Conservation (phyloP, 441 rosid genomes). For the Biscutella laevigata region DNA sequence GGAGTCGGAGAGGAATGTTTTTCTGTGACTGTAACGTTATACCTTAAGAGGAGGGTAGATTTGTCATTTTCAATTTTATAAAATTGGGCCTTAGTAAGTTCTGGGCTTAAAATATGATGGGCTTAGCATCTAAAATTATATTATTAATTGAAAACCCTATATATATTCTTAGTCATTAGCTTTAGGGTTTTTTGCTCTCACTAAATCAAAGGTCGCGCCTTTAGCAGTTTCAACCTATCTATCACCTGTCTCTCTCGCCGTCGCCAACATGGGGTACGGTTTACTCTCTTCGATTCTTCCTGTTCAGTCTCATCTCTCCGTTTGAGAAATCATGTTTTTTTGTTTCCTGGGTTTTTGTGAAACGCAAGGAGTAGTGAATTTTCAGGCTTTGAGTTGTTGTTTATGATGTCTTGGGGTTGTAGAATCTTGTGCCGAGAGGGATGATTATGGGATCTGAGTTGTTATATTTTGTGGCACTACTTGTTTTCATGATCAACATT, state of each 20-base stretch:
- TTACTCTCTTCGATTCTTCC: not conserved
- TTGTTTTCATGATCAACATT: not conserved
- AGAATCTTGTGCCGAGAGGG: not conserved
- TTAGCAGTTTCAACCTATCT: conserved; percentile 10
- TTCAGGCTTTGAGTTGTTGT: not conserved
- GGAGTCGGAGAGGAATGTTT: conserved; percentile 15
- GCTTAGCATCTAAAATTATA: too few relatives aligned
- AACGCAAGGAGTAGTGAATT: not conserved
- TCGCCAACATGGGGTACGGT: conserved; percentile 27
- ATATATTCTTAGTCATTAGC: not conserved
- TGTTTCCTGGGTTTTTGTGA: not conserved
- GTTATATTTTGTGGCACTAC: not conserved
- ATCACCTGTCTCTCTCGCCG: conserved; percentile 15
- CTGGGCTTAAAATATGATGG: not conserved
- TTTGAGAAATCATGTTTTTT: not conserved
- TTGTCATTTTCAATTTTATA: too few relatives aligned
- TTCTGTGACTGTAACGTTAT: not conserved
- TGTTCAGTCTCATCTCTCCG: not conserved
- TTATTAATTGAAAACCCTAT: too few relatives aligned
- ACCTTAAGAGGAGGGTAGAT: not conserved
- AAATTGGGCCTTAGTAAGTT: not conserved
- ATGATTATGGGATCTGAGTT: not conserved
- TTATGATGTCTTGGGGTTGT: not conserved
- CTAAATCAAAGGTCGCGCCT: conserved; percentile 1
- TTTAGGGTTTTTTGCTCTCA: conserved; percentile 20